A percentile compares a stretch with the other conserved stretches of the same genome.
Evolutionary conservation across 331 rosid genomes (phyloP).

Genomic region (Quercus phellos): DNA sequence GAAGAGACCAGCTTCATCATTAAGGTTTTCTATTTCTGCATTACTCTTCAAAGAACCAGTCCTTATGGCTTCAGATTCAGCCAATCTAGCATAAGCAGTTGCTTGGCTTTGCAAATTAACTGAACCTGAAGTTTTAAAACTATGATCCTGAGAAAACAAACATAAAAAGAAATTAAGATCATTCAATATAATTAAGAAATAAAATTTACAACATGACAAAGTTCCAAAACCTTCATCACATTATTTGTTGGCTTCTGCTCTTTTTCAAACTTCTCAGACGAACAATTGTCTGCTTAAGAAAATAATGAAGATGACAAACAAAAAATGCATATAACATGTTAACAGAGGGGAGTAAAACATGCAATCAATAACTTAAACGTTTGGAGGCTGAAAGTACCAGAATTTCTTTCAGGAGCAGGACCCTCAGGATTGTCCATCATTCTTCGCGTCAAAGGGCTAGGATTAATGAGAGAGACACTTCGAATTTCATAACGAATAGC

Average conservation of each 20-base stretch:
- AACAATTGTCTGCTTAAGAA: not conserved
- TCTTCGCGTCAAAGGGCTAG: conserved; percentile 64
- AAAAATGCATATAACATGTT: not conserved
- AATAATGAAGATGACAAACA: not conserved
- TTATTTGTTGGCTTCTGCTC: conserved; percentile 16
- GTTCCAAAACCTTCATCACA: conserved; percentile 25
- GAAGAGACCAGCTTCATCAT: conserved; percentile 32
- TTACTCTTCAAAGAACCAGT: conserved; percentile 24
- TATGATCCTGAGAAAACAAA: conserved; percentile 36
- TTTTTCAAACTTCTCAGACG: conserved; percentile 5
- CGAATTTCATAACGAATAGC: conserved; percentile 82
- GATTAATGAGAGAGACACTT: conserved; percentile 53
- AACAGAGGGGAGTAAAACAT: not conserved
- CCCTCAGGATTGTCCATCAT: conserved; percentile 44
- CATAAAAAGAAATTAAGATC: not conserved
- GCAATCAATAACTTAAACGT: not conserved
- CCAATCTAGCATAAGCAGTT: conserved; percentile 62
- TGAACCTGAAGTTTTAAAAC: conserved; percentile 25
- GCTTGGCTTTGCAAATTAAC: conserved; percentile 66
- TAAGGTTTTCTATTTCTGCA: conserved; percentile 24
- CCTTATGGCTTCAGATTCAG: conserved; percentile 52
- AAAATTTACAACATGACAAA: not conserved
- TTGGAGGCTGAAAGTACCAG: conserved; percentile 7
- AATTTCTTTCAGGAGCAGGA: not conserved
- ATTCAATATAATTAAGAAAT: not conserved